phyloP scores from a whole-genome alignment of 768 basidiomycete species.

The Cystobasidium onofrii region DNA sequence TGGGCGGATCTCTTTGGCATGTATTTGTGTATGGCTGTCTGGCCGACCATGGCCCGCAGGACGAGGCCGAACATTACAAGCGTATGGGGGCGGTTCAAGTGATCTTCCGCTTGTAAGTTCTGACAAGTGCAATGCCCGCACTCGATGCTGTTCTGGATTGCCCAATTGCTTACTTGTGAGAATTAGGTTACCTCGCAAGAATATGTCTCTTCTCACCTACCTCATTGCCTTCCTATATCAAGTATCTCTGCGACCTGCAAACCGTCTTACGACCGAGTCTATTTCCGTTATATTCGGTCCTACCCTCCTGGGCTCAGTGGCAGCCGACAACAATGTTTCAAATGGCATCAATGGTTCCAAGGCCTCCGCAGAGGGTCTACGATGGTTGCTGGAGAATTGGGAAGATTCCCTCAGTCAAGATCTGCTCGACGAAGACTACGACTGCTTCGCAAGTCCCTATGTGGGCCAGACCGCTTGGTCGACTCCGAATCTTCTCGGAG shows the following conservation, averaged over 20 bases:
- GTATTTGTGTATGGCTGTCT: conserved; percentile 51
- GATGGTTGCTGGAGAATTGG: conserved; percentile 25
- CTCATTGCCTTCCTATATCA: conserved; percentile 53
- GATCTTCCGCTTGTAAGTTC: conserved; percentile 50
- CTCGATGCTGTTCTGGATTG: too few relatives aligned
- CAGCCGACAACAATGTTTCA: background rate
- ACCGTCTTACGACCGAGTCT: conserved; percentile 51
- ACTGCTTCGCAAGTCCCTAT: conserved; percentile 9
- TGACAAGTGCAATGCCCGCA: too few relatives aligned
- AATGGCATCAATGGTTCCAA: background rate
- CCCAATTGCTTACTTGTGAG: too few relatives aligned
- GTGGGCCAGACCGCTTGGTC: background rate
- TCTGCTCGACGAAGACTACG: conserved; percentile 28
- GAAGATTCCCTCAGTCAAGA: conserved; percentile 29
- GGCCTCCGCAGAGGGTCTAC: conserved; percentile 3
- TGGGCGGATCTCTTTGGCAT: conserved; percentile 49
- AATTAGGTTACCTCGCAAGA: conserved; percentile 46
- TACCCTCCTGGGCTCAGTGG: conserved; percentile 44
- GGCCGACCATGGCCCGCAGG: conserved; percentile 30
- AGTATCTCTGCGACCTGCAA: conserved; percentile 52
- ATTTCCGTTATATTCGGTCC: conserved; percentile 51
- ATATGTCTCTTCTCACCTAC: conserved; percentile 50
- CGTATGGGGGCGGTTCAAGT: conserved; percentile 50
- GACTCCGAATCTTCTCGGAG: background rate
- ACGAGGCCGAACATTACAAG: conserved; percentile 44